Conservation (phyloP, 139 green algal species). For the Gonium pectorale region DNA sequence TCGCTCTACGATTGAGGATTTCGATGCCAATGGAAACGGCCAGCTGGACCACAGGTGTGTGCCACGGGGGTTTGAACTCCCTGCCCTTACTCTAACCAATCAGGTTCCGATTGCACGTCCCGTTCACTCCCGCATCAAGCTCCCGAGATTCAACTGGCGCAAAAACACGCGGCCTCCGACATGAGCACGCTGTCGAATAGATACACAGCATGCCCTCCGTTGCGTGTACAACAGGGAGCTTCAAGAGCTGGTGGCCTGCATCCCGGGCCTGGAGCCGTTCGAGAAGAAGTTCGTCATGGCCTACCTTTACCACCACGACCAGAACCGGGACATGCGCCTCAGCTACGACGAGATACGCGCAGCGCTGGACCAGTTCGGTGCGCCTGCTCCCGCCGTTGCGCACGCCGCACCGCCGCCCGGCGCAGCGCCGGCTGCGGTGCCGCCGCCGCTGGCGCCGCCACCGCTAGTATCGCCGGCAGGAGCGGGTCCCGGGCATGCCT, state of each 20-base stretch:
- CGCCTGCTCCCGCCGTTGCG: neutral
- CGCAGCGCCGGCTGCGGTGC: neutral
- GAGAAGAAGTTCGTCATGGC: constrained; percentile 56
- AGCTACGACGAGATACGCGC: constrained; percentile 42
- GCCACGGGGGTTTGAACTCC: no score
- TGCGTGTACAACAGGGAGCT: constrained; percentile 48
- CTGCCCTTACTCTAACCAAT: no score
- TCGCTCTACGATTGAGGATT: neutral
- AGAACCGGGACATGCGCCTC: constrained; percentile 17
- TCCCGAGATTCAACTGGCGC: no score
- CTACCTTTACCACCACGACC: constrained; percentile 48
- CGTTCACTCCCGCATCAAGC: no score
- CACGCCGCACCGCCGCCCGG: neutral
- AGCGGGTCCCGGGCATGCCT: neutral
- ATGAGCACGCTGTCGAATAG: no score
- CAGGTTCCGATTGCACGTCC: no score
- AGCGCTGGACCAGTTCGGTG: constrained; percentile 7
- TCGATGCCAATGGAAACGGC: constrained; percentile 30
- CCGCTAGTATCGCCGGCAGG: neutral
- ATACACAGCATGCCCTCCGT: no score
- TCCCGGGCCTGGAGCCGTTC: constrained; percentile 36
- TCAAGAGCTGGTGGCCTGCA: constrained; percentile 36
- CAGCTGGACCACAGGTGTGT: constrained; percentile 11
- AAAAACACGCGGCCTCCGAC: no score
- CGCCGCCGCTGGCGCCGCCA: neutral